These are phyloP conservation scores for Fistulifera pelliculosa DNA, from an alignment of 108 stramenopile species.

Conservation along the genomic window DNA sequence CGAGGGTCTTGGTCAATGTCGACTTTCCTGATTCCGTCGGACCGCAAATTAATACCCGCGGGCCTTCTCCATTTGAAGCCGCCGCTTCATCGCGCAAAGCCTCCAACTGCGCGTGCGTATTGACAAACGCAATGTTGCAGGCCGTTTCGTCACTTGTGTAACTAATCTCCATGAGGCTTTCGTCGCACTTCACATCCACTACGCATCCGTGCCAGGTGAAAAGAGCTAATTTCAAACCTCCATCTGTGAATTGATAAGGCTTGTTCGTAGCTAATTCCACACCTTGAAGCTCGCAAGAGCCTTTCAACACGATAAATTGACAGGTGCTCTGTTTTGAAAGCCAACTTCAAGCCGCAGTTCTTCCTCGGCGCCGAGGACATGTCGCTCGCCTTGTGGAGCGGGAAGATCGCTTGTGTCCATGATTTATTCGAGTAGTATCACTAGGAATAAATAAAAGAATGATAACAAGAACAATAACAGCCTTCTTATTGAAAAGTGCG, in stretches of 20 bases:
- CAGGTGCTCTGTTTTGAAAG: slow-evolving; percentile 16
- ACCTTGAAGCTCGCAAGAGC: slow-evolving; percentile 47
- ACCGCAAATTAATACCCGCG: slow-evolving; percentile 72
- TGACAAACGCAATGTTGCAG: slow-evolving; percentile 77
- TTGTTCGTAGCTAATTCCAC: slow-evolving; percentile 51
- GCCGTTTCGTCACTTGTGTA: slow-evolving; percentile 56
- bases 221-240: slow-evolving; percentile 65
- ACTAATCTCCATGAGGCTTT: slow-evolving; percentile 32
- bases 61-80: slow-evolving; percentile 30
- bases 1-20: slow-evolving; percentile 49
- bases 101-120: slow-evolving; percentile 88
- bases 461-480: not conserved
- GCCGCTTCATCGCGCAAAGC: slow-evolving; percentile 76
- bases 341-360: slow-evolving; percentile 52
- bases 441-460: not conserved
- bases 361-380: slow-evolving; percentile 31
- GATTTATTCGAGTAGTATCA: not conserved
- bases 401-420: slow-evolving; percentile 15
- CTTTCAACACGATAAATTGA: slow-evolving; percentile 22
- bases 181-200: slow-evolving; percentile 37
- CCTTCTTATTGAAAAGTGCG: no score
- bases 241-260: slow-evolving; percentile 30
- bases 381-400: slow-evolving; percentile 19
- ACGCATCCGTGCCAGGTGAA: slow-evolving; percentile 90
- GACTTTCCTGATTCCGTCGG: slow-evolving; percentile 79